Conservation (phyloP, 352 stramenopile genomes). For the Bremia lactucae region DNA sequence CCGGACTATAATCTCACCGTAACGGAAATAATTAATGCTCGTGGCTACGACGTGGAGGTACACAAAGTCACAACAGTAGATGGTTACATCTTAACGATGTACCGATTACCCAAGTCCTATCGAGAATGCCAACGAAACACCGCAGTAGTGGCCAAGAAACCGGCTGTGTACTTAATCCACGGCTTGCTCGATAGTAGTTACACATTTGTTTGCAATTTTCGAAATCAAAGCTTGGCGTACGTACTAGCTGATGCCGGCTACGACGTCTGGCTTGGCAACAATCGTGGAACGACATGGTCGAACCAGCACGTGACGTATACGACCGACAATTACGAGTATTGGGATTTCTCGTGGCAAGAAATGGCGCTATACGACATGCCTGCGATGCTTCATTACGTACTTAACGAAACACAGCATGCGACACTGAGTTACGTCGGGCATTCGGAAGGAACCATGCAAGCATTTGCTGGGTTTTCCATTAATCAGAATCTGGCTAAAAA, state of each 20-base stretch:
- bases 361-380: conserved; percentile 55
- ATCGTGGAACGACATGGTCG: conserved; percentile 57
- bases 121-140: conserved; percentile 29
- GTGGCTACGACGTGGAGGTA: conserved; percentile 46
- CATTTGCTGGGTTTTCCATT: conserved; percentile 43
- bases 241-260: conserved; percentile 46
- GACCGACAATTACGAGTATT: conserved; percentile 35
- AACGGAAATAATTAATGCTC: conserved; percentile 31
- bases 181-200: conserved; percentile 51
- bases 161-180: conserved; percentile 49
- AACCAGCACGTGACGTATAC: conserved; percentile 39
- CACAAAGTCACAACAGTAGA: conserved; percentile 49
- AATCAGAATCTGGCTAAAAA: conserved; percentile 48
- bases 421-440: conserved; percentile 54
- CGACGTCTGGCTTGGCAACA: conserved; percentile 64
- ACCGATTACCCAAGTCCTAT: conserved; percentile 45
- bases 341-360: conserved; percentile 53
- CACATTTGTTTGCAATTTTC: conserved; percentile 52
- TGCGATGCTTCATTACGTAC: conserved; percentile 52
- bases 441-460: conserved; percentile 54
- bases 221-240: conserved; percentile 48
- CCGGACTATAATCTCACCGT: conserved; percentile 35
- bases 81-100: conserved; percentile 57
- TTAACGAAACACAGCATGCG: conserved; percentile 20
- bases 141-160: conserved; percentile 26